phyloP scores from a whole-genome alignment of 2,329 filamentous ascomycete species.

The Colletotrichum simmondsii region DNA sequence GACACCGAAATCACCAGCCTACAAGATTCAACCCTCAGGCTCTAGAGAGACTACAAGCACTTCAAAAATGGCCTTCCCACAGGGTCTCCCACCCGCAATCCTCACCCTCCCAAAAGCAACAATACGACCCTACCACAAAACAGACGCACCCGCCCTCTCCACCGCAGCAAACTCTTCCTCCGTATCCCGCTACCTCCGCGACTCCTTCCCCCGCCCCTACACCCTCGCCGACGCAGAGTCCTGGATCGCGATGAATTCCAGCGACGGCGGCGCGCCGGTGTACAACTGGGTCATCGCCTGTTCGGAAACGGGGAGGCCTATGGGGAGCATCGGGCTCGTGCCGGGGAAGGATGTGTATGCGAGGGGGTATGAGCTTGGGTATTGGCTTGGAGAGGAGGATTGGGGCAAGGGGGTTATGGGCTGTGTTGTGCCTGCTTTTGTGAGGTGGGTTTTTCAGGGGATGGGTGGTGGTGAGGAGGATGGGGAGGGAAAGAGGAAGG shows the following conservation, averaged over 20 bases:
- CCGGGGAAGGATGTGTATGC: constrained; percentile 50
- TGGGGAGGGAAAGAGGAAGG: neutral
- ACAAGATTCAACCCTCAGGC: neutral
- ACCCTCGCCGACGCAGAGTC: constrained; percentile 48
- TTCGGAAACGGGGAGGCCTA: constrained; percentile 21
- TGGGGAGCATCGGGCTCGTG: constrained; percentile 56
- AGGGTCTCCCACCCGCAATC: constrained; percentile 11
- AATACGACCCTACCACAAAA: constrained; percentile 51
- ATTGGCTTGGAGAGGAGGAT: constrained; percentile 53
- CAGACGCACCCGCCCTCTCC: constrained; percentile 51
- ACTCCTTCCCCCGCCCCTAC: constrained; percentile 60
- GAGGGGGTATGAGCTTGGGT: constrained; percentile 59
- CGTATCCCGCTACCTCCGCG: constrained; percentile 52
- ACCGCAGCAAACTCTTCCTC: constrained; percentile 50
- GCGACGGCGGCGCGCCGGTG: neutral
- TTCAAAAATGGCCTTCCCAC: neutral
- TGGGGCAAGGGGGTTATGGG: constrained; percentile 59
- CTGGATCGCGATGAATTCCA: constrained; percentile 45
- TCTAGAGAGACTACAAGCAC: no score
- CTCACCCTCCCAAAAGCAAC: constrained; percentile 36
- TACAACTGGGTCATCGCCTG: constrained; percentile 22
- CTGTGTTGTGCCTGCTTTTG: constrained; percentile 50
- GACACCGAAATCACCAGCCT: neutral
- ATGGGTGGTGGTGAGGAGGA: constrained; percentile 27
- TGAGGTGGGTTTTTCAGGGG: constrained; percentile 57